These are phyloP conservation scores for Pyricularia pennisetigena DNA, from an alignment of 2,329 filamentous ascomycete species.

Conservation along the genomic window DNA sequence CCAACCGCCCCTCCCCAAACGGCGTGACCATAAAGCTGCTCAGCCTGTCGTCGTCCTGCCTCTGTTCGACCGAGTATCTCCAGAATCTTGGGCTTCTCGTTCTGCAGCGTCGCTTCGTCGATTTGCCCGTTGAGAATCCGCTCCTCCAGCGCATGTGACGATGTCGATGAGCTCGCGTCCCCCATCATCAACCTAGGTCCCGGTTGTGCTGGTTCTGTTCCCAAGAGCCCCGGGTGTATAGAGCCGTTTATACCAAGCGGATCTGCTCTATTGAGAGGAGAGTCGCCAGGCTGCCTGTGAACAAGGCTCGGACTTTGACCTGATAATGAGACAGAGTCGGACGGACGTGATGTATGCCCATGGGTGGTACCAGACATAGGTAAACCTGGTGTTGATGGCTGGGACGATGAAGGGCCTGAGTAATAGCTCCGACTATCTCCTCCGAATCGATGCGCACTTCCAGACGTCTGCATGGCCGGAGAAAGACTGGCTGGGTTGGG, in stretches of 20 bases:
- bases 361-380: slow-evolving; percentile 20
- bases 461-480: slow-evolving; percentile 5
- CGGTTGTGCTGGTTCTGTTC: slow-evolving; percentile 22
- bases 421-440: background rate
- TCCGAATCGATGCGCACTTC: slow-evolving; percentile 10
- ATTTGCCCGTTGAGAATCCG: slow-evolving; percentile 34
- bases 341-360: slow-evolving; percentile 22
- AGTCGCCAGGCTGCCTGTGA: background rate
- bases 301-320: background rate
- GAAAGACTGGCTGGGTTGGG: background rate
- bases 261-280: slow-evolving; percentile 13
- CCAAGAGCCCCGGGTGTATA: slow-evolving; percentile 33
- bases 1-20: slow-evolving; percentile 28
- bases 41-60: slow-evolving; percentile 36
- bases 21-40: slow-evolving; percentile 39
- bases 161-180: slow-evolving; percentile 19
- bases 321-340: slow-evolving; percentile 9
- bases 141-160: slow-evolving; percentile 36
- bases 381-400: slow-evolving; percentile 26
- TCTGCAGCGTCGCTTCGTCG: slow-evolving; percentile 25
- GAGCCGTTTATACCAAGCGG: slow-evolving; percentile 28
- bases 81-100: slow-evolving; percentile 38
- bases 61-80: slow-evolving; percentile 43
- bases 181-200: slow-evolving; percentile 33
- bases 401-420: slow-evolving; percentile 14